Evolutionary conservation across 2,329 filamentous ascomycete genomes (phyloP), one percentile per base, ranked within the genome.

Genomic region (Aspergillus intermedius): DNA sequence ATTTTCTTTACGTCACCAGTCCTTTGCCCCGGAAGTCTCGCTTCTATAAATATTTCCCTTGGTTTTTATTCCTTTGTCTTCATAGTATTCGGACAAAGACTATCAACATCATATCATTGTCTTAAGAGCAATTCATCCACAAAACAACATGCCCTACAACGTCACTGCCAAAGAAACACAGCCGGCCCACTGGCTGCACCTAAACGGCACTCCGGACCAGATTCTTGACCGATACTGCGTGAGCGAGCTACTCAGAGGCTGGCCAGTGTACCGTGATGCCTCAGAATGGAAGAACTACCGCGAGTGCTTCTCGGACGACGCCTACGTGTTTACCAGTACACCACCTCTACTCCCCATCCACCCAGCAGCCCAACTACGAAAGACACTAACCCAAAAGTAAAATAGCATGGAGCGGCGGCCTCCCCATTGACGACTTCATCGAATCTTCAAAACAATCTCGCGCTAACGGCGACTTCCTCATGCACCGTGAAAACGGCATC

Each of bases 241-340:
- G 6, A 68, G 74, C 1, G 75, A 78, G 60, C 62, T 79, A n/a
- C 77, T 74, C 65, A 77, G 76, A 57, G 76, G 75, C 41, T 78
- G 76, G 76, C 74, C 76, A 2, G 71, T 78, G 34, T 78, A 78
- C 59, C 71, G 75, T 28, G 76, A 78, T 50, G 70, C 74, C 9
- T 77, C 75, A 1, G 76, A 79, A 57, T 78, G 76, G 75, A 68
- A 70, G 60, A 77, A 78, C 65, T 78, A 75, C 55, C 72, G 74
- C 51, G 68, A 66, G 1, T 61, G 78, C 9, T 78, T 78, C 54
- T 64, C 70, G 45, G 62, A 72, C 10, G 70, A 74, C 12, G 41
- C 41, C 21, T 70, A 63, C 34, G 73, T 78, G 28, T 77, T 72
- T 70, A 78, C 75, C 2, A 77, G 75, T 77, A 57, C 4, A 8